phyloP scores from a whole-genome alignment of 2,329 filamentous ascomycete genomes.

The Apiospora kogelbergensis region DNA sequence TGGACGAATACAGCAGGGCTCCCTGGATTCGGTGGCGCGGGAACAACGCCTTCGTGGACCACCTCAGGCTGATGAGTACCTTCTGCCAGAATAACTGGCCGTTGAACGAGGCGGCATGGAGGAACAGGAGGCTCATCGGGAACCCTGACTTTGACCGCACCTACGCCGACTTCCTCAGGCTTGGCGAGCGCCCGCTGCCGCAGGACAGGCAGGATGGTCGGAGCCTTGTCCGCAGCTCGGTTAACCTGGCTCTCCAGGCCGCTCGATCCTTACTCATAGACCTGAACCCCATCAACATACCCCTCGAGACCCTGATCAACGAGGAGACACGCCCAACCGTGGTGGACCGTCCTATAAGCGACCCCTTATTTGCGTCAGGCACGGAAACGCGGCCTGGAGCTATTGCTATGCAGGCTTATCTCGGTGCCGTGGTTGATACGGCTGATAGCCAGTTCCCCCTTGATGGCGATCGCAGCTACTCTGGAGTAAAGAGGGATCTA shows the following conservation, averaged over 20 bases:
- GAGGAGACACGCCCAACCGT: neutral
- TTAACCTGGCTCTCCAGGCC: neutral
- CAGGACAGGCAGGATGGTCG: neutral
- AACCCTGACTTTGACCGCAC: neutral
- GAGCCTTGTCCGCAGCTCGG: neutral
- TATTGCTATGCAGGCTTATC: neutral
- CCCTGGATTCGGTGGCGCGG: neutral
- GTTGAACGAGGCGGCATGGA: neutral
- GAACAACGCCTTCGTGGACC: neutral
- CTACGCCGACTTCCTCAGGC: neutral
- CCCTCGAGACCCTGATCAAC: neutral
- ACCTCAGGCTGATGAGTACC: neutral
- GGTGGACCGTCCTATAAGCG: neutral
- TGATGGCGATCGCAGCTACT: neutral
- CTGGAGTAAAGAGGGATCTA: neutral
- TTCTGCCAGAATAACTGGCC: neutral
- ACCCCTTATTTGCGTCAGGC: neutral
- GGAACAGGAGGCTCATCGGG: neutral
- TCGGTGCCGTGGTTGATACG: neutral
- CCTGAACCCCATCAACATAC: neutral
- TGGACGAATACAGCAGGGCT: neutral
- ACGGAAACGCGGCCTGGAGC: neutral
- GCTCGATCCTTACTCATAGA: neutral
- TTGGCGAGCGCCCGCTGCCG: neutral
- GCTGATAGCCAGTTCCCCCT: neutral